These are phyloP conservation scores for Trypanosoma cruzi DNA, from an alignment of 208 protist species.

Conservation along the genomic window DNA sequence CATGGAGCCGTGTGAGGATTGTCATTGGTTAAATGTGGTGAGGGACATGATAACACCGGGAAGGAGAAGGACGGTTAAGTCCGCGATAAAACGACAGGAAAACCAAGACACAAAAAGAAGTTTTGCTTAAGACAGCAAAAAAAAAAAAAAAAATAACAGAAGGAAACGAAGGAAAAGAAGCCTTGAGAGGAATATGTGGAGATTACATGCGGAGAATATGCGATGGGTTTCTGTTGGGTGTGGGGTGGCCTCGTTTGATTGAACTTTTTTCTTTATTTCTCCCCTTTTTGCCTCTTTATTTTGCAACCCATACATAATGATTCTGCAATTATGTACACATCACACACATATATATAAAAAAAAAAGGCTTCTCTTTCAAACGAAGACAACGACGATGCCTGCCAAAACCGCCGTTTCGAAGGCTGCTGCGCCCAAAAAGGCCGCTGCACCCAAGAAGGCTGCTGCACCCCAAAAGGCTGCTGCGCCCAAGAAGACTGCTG, in stretches of 20 bases:
- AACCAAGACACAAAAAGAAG: not conserved
- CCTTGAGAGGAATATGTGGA: too few species aligned
- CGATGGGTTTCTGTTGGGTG: not conserved
- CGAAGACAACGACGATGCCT: conserved; percentile 11
- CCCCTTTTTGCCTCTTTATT: not conserved
- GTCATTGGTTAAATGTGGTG: not conserved
- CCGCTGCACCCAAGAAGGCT: conserved; percentile 12
- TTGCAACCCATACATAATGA: not conserved
- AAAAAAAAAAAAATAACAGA: too few species aligned
- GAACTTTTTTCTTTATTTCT: not conserved
- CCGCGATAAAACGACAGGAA: not conserved
- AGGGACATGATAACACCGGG: not conserved
- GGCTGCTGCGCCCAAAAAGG: not conserved
- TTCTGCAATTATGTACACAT: not conserved
- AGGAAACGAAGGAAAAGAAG: too few species aligned
- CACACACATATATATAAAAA: not conserved
- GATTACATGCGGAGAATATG: not conserved
- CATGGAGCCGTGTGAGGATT: too few species aligned
- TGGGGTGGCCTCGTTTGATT: not conserved
- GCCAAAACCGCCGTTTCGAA: not conserved
- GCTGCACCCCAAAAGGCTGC: not conserved
- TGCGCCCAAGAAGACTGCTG: not conserved
- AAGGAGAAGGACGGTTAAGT: not conserved
- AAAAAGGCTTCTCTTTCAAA: conserved; percentile 23
- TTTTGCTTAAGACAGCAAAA: too few species aligned